Conservation (phyloP, 2,329 filamentous ascomycete species). For the Aspergillus ibericus region DNA sequence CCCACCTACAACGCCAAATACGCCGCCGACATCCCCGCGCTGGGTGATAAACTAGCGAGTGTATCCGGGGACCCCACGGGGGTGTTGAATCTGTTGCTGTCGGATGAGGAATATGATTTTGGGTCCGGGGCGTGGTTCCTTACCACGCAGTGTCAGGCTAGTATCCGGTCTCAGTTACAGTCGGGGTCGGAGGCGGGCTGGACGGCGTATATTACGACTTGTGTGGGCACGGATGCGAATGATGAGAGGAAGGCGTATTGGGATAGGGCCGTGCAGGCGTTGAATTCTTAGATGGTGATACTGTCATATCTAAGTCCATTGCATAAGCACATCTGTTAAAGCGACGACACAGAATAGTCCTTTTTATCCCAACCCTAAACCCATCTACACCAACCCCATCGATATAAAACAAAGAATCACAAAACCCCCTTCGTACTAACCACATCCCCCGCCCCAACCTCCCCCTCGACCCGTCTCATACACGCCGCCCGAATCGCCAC, state of each 20-base stretch:
- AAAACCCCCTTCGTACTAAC: conserved; percentile 95
- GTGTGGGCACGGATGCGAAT: conserved; percentile 53
- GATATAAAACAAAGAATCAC: conserved; percentile 32
- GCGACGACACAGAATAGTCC: too few relatives aligned
- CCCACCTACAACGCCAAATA: conserved; percentile 57
- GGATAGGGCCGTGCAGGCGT: conserved; percentile 47
- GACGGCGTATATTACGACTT: conserved; percentile 54
- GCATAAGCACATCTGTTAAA: too few relatives aligned
- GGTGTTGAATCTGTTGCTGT: conserved; percentile 53
- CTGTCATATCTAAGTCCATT: too few relatives aligned
- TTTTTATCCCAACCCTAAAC: too few relatives aligned
- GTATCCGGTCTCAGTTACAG: conserved; percentile 47
- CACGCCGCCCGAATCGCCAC: conserved; percentile 80
- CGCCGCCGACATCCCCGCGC: conserved; percentile 48
- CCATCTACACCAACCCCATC: neutral
- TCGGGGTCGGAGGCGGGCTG: conserved; percentile 53
- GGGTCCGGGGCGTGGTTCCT: conserved; percentile 64
- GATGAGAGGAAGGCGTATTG: conserved; percentile 52
- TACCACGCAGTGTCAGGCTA: conserved; percentile 52
- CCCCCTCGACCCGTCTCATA: conserved; percentile 68
- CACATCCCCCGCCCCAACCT: conserved; percentile 86
- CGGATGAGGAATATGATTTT: conserved; percentile 53
- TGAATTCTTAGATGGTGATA: too few relatives aligned
- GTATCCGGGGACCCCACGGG: conserved; percentile 42
- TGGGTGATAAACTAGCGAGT: conserved; percentile 37